A percentile compares a stretch with the other conserved stretches of the same genome.
phyloP scores from a whole-genome alignment of 768 basidiomycete species.

The Naganishia randhawae region DNA sequence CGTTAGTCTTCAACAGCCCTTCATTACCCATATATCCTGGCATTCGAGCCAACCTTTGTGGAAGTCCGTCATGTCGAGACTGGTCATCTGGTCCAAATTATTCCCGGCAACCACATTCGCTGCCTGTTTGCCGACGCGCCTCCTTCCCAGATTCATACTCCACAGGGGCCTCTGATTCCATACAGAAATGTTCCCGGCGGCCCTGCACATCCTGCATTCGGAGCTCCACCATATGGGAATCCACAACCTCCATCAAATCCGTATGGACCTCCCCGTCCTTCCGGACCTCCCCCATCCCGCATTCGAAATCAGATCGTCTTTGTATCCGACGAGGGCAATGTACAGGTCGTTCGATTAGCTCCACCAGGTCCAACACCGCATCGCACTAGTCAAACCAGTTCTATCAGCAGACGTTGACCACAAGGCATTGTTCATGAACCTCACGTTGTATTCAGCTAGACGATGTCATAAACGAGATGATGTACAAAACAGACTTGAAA shows the following conservation, averaged over 20 bases:
- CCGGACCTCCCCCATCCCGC: slow-evolving; percentile 25
- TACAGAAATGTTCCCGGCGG: slow-evolving; percentile 33
- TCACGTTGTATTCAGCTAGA: neutral
- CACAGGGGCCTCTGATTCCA: slow-evolving; percentile 42
- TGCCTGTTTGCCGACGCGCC: slow-evolving; percentile 91
- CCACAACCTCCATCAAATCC: slow-evolving; percentile 28
- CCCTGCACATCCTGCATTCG: slow-evolving; percentile 13
- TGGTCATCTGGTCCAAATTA: slow-evolving; percentile 86
- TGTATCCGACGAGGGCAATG: slow-evolving; percentile 70
- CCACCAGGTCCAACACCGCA: slow-evolving; percentile 15
- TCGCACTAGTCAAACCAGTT: slow-evolving; percentile 6
- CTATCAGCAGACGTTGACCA: slow-evolving; percentile 21
- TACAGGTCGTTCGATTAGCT: slow-evolving; percentile 48
- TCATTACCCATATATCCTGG: slow-evolving; percentile 92
- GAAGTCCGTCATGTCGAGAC: slow-evolving; percentile 95
- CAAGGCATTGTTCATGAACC: neutral
- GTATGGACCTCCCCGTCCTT: slow-evolving; percentile 40
- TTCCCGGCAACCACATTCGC: slow-evolving; percentile 84
- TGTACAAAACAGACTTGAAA: too few species aligned
- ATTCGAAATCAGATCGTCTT: slow-evolving; percentile 68
- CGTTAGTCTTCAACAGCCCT: slow-evolving; percentile 59
- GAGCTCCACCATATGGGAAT: slow-evolving; percentile 13
- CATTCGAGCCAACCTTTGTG: slow-evolving; percentile 93
- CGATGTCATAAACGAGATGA: neutral
- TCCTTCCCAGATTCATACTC: slow-evolving; percentile 69